These are phyloP conservation scores for Lachnellula arida DNA, from an alignment of 2,329 filamentous ascomycete genomes.

Conservation along the genomic window DNA sequence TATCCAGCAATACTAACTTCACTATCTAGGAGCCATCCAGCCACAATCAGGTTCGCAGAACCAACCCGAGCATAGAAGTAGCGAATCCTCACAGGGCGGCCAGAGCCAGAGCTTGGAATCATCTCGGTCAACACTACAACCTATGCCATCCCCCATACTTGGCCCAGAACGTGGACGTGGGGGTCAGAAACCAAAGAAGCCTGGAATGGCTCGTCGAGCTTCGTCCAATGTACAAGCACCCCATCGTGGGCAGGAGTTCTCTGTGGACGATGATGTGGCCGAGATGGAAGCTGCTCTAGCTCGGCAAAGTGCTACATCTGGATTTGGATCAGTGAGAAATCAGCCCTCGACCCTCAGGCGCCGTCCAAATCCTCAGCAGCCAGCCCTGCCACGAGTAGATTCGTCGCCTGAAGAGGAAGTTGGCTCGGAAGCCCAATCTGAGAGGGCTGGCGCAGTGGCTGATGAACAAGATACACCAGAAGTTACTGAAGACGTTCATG, in stretches of 20 bases:
- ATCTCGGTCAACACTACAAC: constrained; percentile 23
- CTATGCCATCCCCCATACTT: constrained; percentile 28
- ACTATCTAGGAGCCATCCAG: constrained; percentile 24
- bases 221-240: constrained; percentile 69
- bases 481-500: constrained; percentile 23
- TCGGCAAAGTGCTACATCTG: constrained; percentile 36
- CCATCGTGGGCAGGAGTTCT: constrained; percentile 81
- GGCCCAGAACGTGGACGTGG: constrained; percentile 31
- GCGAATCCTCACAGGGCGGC: constrained; percentile 24
- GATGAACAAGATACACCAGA: constrained; percentile 13
- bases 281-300: constrained; percentile 70
- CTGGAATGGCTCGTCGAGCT: constrained; percentile 64
- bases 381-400: constrained; percentile 44
- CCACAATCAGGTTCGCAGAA: constrained; percentile 7
- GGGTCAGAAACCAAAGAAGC: constrained; percentile 49
- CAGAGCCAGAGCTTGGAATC: constrained; percentile 27
- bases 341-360: constrained; percentile 47
- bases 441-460: constrained; percentile 14
- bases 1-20: constrained; percentile 9
- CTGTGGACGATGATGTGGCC: constrained; percentile 78
- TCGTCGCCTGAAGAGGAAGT: constrained; percentile 44
- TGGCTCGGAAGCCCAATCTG: constrained; percentile 20
- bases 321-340: constrained; percentile 39
- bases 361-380: constrained; percentile 41
- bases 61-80: constrained; percentile 22